These are phyloP conservation scores for Cotoneaster glaucophyllus DNA, from an alignment of 306 rosid species.

Conservation along the genomic window DNA sequence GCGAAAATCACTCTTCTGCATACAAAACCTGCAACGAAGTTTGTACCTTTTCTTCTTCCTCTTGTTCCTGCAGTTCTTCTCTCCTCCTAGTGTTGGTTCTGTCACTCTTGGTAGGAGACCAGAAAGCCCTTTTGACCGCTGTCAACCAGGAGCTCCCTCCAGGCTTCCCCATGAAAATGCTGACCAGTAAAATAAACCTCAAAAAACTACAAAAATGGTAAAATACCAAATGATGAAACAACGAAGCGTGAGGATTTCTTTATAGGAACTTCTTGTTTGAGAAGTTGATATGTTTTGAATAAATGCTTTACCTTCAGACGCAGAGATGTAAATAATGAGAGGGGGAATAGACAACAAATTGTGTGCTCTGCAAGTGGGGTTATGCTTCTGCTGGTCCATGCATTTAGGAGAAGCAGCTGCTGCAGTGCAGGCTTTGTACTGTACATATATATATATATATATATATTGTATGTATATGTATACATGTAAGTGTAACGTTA, in stretches of 20 bases:
- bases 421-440: background rate
- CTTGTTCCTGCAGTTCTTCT: constrained; percentile 36
- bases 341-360: background rate
- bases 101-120: constrained; percentile 39
- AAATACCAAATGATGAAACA: background rate
- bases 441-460: background rate
- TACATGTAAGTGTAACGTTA: background rate
- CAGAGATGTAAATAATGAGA: constrained; percentile 4
- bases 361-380: constrained; percentile 1
- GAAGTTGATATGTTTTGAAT: constrained; percentile 9
- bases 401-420: constrained; percentile 21
- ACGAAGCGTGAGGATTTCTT: background rate
- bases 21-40: background rate
- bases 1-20: background rate
- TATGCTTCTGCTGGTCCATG: constrained; percentile 21
- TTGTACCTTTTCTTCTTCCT: constrained; percentile 45
- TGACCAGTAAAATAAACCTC: background rate
- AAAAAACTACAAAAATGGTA: background rate
- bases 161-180: constrained; percentile 39
- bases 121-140: constrained; percentile 45
- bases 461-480: too few species aligned
- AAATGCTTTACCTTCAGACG: background rate
- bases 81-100: constrained; percentile 34
- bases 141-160: constrained; percentile 47
- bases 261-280: background rate